Base-by-base conservation (phyloP, 192 early-diverging fungal species). In the Fimicolochytrium jonesii region DNA sequence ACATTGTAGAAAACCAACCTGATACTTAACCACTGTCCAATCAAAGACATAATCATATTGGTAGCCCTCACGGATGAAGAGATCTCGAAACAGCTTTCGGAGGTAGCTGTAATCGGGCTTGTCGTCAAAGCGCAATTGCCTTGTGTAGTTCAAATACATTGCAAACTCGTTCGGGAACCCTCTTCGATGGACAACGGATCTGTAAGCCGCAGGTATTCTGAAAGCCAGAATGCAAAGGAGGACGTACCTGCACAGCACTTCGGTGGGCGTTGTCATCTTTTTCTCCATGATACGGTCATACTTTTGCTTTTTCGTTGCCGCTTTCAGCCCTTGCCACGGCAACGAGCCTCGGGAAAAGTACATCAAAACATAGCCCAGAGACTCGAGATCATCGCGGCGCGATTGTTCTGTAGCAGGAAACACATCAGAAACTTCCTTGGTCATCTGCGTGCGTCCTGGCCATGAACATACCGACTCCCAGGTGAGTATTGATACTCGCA, bases 211-310 rank as follows among this genome's bases (percentile, higher is more conserved):
- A n/a, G n/a, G n/a, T n/a, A n/a, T n/a, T n/a, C n/a, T n/a, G n/a
- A n/a, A n/a, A n/a, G n/a, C n/a, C n/a, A n/a, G n/a, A n/a, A n/a
- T n/a, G n/a, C n/a, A n/a, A n/a, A n/a, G n/a, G n/a, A n/a, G n/a
- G 5, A 34, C 61, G 11, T 42, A 78, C 77, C 71, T 48, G 70
- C 77, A 79, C 17, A 85, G 61, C 22, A 78, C 65, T 44, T 85
- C 83, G 1, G 82, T 80, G 4, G 81, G 79, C 9, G 83, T 85
- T 13, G 81, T 85, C 83, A 85, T 85, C 61, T 85, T 85, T 75
- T 85, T 85, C 62, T 85, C 83, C 83, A 84, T 84, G 55, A 85
- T 85, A 15, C 81, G 64, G 62, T 85, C 83, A 59, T 85, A 85
- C 66, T 84, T 85, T 70, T 85, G 81, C 65, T 85, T 85, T 66